These are phyloP conservation scores for Diaporthe sp. DNA, from an alignment of 2,329 filamentous ascomycete species.

Conservation along the genomic window DNA sequence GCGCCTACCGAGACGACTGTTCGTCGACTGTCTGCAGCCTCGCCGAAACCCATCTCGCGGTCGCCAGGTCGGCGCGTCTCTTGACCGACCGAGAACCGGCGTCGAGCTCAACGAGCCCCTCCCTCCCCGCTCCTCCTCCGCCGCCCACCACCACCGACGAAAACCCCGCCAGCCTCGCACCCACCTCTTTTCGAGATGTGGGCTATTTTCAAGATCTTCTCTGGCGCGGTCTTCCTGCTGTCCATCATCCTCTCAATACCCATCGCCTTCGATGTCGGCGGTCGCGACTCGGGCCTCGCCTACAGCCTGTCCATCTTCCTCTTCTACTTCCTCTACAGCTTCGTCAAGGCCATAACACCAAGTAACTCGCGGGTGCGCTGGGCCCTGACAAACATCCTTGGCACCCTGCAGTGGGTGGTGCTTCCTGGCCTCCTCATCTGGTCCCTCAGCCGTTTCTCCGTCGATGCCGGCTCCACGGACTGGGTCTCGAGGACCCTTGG, in stretches of 20 bases:
- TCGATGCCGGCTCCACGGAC: constrained; percentile 80
- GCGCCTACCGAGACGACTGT: not conserved
- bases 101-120: not conserved
- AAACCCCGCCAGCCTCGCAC: constrained; percentile 39
- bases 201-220: constrained; percentile 81
- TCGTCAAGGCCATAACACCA: constrained; percentile 83
- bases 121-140: not conserved
- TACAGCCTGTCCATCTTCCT: constrained; percentile 90
- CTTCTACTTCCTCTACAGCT: constrained; percentile 92
- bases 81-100: constrained; percentile 6
- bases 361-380: constrained; percentile 79
- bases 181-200: constrained; percentile 69
- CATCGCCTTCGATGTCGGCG: constrained; percentile 97
- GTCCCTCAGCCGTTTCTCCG: constrained; percentile 94
- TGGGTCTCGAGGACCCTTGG: constrained; percentile 87
- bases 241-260: constrained; percentile 96
- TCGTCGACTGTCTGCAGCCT: not conserved
- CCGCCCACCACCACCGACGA: not conserved
- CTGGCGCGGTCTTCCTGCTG: constrained; percentile 86
- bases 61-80: constrained; percentile 20
- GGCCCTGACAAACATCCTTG: constrained; percentile 74
- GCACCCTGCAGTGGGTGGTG: constrained; percentile 85
- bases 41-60: not conserved
- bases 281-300: constrained; percentile 90
- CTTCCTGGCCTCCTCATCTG: constrained; percentile 91